phyloP scores from a whole-genome alignment of 106 monocot genomes.

The Xerophyta viscosa region DNA sequence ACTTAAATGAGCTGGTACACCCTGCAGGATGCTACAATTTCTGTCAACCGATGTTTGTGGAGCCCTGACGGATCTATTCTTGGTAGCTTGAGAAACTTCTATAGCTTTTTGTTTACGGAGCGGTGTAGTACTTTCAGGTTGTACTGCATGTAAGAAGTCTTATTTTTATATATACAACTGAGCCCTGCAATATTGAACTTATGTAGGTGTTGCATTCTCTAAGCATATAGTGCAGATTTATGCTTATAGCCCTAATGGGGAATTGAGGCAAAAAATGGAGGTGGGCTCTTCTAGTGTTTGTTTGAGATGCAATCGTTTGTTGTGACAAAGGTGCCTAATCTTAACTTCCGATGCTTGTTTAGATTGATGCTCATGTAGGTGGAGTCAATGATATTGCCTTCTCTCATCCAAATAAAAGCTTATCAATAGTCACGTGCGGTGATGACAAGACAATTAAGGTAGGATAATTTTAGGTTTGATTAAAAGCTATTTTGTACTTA shows the following conservation, averaged over 20 bases:
- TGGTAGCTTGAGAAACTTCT: constrained; percentile 29
- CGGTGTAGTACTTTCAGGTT: not conserved
- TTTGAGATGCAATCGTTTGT: not conserved
- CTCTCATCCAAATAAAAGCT: constrained; percentile 84
- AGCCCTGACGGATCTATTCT: constrained; percentile 91
- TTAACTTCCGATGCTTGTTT: not conserved
- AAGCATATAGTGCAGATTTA: constrained; percentile 92
- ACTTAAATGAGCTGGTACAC: too few species aligned
- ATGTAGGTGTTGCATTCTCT: constrained; percentile 93
- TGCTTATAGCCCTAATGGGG: constrained; percentile 72
- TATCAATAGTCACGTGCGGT: constrained; percentile 74
- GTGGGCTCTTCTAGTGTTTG: constrained; percentile 16
- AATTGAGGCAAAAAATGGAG: constrained; percentile 74
- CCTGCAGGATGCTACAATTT: constrained; percentile 88
- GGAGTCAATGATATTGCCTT: constrained; percentile 98
- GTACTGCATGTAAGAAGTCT: too few species aligned
- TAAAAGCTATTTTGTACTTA: not conserved
- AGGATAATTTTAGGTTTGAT: not conserved
- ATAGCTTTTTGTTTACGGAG: not conserved
- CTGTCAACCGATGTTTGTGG: constrained; percentile 96
- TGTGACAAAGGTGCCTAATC: not conserved
- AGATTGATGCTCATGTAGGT: constrained; percentile 97
- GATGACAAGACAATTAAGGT: constrained; percentile 83
- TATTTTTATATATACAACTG: constrained; percentile 1
- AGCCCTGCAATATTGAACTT: not conserved